A percentile compares a stretch with the other conserved stretches of the same genome.
Evolutionary conservation across 495 filamentous ascomycete genomes (phyloP).

Genomic region (Aspergillus heteromorphus): DNA sequence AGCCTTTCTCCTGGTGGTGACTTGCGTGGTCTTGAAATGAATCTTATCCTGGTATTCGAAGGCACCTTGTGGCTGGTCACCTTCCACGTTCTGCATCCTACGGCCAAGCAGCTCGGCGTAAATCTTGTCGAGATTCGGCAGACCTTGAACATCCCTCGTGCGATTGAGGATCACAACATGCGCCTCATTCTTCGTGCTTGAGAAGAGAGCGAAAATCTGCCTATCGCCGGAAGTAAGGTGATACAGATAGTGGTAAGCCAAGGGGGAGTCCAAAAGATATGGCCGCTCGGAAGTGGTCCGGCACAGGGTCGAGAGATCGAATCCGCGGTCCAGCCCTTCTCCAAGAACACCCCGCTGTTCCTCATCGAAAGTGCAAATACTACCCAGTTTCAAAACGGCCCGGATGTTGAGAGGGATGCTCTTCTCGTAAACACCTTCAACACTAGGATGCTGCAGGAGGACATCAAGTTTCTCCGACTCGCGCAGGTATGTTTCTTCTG

Average conservation of each 20-base stretch:
- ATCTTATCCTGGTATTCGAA: constrained; percentile 86
- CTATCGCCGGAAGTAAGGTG: constrained; percentile 85
- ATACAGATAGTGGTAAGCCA: constrained; percentile 85
- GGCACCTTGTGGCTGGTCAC: constrained; percentile 66
- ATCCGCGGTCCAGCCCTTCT: constrained; percentile 87
- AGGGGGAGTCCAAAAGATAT: constrained; percentile 62
- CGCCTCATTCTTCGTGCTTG: constrained; percentile 71
- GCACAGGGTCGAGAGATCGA: constrained; percentile 75
- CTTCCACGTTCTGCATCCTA: constrained; percentile 60
- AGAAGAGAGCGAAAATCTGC: constrained; percentile 92
- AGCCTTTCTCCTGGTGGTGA: constrained; percentile 82
- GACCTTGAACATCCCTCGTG: constrained; percentile 66
- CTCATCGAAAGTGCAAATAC: constrained; percentile 91
- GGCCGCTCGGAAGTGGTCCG: constrained; percentile 58
- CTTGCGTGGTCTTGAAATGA: constrained; percentile 78
- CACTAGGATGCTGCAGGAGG: constrained; percentile 85
- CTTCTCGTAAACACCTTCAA: constrained; percentile 95
- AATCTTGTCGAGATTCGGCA: constrained; percentile 87
- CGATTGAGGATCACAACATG: constrained; percentile 81
- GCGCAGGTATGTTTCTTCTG: constrained; percentile 79
- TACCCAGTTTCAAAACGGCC: constrained; percentile 83
- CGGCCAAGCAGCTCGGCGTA: constrained; percentile 71
- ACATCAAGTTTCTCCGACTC: constrained; percentile 75
- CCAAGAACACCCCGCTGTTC: constrained; percentile 85
- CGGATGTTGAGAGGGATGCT: constrained; percentile 79